phyloP scores from a whole-genome alignment of 2,329 filamentous ascomycete species.

The Colletotrichum spinosum region DNA sequence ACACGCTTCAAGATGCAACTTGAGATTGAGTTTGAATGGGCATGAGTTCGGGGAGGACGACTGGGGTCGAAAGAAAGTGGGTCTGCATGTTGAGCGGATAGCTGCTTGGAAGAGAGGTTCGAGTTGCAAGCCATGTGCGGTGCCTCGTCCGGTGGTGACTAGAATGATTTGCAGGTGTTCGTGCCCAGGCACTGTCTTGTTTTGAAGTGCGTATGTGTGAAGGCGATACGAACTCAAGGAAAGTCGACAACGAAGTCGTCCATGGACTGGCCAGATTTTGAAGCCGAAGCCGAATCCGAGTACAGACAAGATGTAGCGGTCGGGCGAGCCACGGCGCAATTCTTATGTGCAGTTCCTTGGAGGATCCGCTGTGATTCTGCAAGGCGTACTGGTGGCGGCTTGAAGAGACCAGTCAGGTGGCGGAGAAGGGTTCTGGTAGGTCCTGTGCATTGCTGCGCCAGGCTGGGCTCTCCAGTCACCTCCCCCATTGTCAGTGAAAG shows the following conservation, averaged over 20 bases:
- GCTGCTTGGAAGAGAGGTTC: background rate
- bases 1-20: constrained; percentile 33
- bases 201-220: background rate
- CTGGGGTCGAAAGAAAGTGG: constrained; percentile 26
- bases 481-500: constrained; percentile 7
- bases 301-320: constrained; percentile 6
- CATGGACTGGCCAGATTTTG: no score
- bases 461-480: constrained; percentile 24
- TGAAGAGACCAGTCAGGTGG: constrained; percentile 20
- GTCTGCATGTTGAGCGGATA: constrained; percentile 11
- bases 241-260: no score
- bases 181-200: background rate
- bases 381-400: constrained; percentile 30
- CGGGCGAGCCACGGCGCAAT: constrained; percentile 12
- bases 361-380: constrained; percentile 27
- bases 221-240: background rate
- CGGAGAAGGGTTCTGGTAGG: constrained; percentile 22
- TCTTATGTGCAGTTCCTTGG: constrained; percentile 19
- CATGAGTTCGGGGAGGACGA: constrained; percentile 24
- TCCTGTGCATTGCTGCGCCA: constrained; percentile 25
- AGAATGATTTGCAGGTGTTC: background rate
- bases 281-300: constrained; percentile 1
- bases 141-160: constrained; percentile 5
- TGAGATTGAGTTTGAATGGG: constrained; percentile 32
- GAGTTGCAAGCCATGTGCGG: constrained; percentile 18